Base-by-base conservation (phyloP, 805 yeast genomes). In the Brettanomyces naardenensis region DNA sequence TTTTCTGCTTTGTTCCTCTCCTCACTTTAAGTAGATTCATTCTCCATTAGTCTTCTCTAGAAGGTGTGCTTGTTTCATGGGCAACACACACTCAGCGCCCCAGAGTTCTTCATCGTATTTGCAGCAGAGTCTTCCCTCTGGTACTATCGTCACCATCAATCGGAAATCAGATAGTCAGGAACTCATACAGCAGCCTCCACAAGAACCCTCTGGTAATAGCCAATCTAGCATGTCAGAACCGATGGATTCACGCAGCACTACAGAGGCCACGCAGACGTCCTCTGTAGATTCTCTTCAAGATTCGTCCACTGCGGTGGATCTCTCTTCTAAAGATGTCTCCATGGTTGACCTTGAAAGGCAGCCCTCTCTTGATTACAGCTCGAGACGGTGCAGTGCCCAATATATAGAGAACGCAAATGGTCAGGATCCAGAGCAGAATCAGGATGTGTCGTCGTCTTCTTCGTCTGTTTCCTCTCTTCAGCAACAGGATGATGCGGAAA, bases 291-390 rank as follows among this genome's bases (percentile, higher is more conserved):
- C 35, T 7, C 9, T 6, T 28, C 17, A 23, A 11, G 11, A 23
- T 11, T 23, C 26, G 26, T 23, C 26, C 26, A 23, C 26, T 23
- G 26, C 26, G 7, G 26, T 9, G 7, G 26, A 23, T 23, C 26
- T 23, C 7, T 14, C 43, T n/a, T 27, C 53, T 13, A 56, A 56
- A 34, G 65, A 61, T 39, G 58, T 58, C 6, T 57, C 64, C 13
- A 61, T 61, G 65, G 55, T 55, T 27, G 65, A 61, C 36, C 43
- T 59, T 17, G 52, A 48, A 11, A 37, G 47, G 35, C 47, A 48
- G 20, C 36, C 42, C 15, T 31, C 27, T 10, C n/a, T 25, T 2
- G 28, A 30, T 6, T 33, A 36, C n/a, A 39, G 37, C 14, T 38
- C 40, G 2, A 34, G 40, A 15, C 25, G 17, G 18, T 32, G 36